Evolutionary conservation across 2,329 filamentous ascomycete genomes (phyloP).

Genomic region (Conoideocrella luteorostrata): DNA sequence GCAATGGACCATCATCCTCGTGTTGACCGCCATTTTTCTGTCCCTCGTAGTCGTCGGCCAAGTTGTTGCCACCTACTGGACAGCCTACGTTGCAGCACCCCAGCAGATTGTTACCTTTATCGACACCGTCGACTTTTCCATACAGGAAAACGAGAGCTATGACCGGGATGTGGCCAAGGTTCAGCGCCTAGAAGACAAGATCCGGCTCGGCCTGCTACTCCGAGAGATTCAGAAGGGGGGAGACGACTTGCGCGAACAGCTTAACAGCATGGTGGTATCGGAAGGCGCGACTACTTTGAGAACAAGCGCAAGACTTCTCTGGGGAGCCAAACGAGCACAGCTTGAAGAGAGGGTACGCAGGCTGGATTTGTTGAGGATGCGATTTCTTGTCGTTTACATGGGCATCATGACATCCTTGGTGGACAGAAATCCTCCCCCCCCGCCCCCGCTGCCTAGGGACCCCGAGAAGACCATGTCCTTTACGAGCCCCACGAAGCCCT

Average conservation of each 20-base stretch:
- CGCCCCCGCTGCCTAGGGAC: constrained; percentile 22
- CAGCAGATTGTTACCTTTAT: constrained; percentile 51
- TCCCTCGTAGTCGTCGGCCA: constrained; percentile 49
- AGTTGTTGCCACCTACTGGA: constrained; percentile 43
- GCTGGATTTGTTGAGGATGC: constrained; percentile 56
- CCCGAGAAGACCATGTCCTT: constrained; percentile 28
- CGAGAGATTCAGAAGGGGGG: constrained; percentile 56
- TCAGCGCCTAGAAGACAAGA: constrained; percentile 54
- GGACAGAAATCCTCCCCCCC: constrained; percentile 28
- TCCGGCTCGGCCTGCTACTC: constrained; percentile 50
- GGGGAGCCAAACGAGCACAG: constrained; percentile 47
- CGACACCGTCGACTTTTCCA: constrained; percentile 55
- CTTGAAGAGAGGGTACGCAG: constrained; percentile 53
- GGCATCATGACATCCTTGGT: constrained; percentile 42
- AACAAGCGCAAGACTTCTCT: constrained; percentile 46
- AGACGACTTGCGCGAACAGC: constrained; percentile 55
- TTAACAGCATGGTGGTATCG: constrained; percentile 46
- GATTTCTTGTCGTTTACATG: constrained; percentile 59
- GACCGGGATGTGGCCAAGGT: constrained; percentile 53
- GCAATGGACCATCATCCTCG: constrained; percentile 52
- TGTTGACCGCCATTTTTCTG: constrained; percentile 51
- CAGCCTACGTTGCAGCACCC: constrained; percentile 52
- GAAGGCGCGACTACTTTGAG: constrained; percentile 37
- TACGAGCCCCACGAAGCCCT: constrained; percentile 24
- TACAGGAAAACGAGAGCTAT: constrained; percentile 59